Evolutionary conservation across 495 filamentous ascomycete species (phyloP).

Genomic region (Neurospora terricola): DNA sequence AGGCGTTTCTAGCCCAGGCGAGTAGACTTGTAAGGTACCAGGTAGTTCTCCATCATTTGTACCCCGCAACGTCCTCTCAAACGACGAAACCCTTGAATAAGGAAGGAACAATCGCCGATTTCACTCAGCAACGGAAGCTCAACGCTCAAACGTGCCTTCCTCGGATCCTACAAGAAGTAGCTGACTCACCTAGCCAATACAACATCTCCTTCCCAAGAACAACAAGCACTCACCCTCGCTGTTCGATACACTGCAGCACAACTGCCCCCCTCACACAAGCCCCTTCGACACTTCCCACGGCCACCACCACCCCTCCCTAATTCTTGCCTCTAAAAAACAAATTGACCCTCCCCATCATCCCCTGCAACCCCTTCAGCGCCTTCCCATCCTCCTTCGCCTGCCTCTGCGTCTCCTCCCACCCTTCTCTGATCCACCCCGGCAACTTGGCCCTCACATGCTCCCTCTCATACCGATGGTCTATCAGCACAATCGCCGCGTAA

Average conservation of each 20-base stretch:
- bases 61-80: neutral
- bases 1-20: neutral
- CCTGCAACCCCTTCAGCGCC: constrained; percentile 36
- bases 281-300: neutral
- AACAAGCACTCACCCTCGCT: neutral
- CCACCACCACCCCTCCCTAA: neutral
- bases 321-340: constrained; percentile 45
- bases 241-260: neutral
- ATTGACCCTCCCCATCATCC: constrained; percentile 45
- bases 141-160: neutral
- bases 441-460: constrained; percentile 65
- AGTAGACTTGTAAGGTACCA: neutral
- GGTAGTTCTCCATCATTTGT: neutral
- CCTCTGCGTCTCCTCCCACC: constrained; percentile 12
- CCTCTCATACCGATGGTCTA: constrained; percentile 67
- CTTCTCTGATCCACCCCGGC: constrained; percentile 75
- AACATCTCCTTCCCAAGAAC: neutral
- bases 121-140: neutral
- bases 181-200: neutral
- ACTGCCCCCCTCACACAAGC: neutral
- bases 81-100: neutral
- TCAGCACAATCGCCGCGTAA: constrained; percentile 80
- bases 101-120: neutral
- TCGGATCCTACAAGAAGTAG: neutral
- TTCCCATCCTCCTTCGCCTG: constrained; percentile 28